Evolutionary conservation across 441 rosid species (phyloP), one percentile per base, ranked within the genome.

Genomic region (Bocquillonia castaneifolia): DNA sequence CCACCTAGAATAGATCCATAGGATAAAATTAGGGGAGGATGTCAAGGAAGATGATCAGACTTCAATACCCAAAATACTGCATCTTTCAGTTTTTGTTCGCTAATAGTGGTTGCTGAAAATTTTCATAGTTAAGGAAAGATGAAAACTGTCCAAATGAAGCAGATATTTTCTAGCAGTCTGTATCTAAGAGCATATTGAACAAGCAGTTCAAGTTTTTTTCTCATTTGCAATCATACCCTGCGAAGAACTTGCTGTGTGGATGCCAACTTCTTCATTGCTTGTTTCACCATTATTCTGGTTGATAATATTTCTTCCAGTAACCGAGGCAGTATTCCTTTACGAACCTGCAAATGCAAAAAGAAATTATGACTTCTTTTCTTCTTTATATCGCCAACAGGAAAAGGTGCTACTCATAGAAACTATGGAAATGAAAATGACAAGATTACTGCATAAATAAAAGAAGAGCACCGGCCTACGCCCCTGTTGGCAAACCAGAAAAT

Each of bases 261-360:
- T 76, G 76, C 78, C 85, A 94, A 80, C 79, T 86, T 94, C 79
- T 88, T 94, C 89, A 94, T 88, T 20, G 96, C 94, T 71, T 81
- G 90, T 76, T 92, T 94, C 75, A 94, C 90, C 98, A 94, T 90
- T 81, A 94, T 83, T 81, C 99, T 87, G 47, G 98, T 92, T 26
- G 98, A 88, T 74, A 92, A 79, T 82, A 94, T 92, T 90, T 94
- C 99, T 75, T 92, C 98, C 71, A 94, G 73, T 26, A 94, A 82
- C 69, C 90, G 92, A 72, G 99, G 97, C 44, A 94, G 77, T 67
- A 92, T 74, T 57, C 99, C 99, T 81, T 84, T 86, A 57, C 87
- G 87, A 52, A 83, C 83, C 99, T 94, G 80, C 64, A 52, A 76
- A 74, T 50, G 68, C 47, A 68, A 71, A 60, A 39, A 74, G 64